A percentile compares a stretch with the other conserved stretches of the same genome.
Evolutionary conservation across 2,329 filamentous ascomycete species (phyloP).

Genomic region (Parafenestella ontariensis): DNA sequence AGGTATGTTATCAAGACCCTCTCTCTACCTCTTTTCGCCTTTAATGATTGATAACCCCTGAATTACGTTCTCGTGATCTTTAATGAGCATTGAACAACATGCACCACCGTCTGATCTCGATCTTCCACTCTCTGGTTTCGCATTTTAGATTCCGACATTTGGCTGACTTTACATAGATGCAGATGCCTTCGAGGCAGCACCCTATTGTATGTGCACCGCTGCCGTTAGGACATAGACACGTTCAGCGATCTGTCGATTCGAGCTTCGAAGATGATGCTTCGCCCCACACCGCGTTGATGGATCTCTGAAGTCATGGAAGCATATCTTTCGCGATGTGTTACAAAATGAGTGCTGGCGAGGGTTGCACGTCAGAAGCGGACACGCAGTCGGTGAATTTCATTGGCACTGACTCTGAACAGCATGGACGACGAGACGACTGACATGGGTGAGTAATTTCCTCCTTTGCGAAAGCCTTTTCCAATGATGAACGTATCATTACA

Average conservation of each 20-base stretch:
- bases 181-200: constrained; percentile 6
- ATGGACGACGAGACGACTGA: not conserved
- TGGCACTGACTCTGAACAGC: not conserved
- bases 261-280: not conserved
- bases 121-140: constrained; percentile 11
- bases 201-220: too few species aligned
- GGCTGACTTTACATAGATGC: constrained; percentile 29
- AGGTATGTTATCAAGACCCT: constrained; percentile 31
- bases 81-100: constrained; percentile 67
- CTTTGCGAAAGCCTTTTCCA: constrained; percentile 12
- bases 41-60: constrained; percentile 61
- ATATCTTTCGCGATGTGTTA: too few species aligned
- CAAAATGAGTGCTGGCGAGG: too few species aligned
- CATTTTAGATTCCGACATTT: constrained; percentile 10
- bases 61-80: constrained; percentile 61
- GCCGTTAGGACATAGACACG: not conserved
- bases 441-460: constrained; percentile 23
- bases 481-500: constrained; percentile 58
- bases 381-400: not conserved
- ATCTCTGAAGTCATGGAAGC: not conserved
- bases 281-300: not conserved
- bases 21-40: constrained; percentile 12
- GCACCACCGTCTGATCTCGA: constrained; percentile 64
- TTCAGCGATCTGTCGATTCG: not conserved
- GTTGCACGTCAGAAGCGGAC: not conserved